Evolutionary conservation across 495 filamentous ascomycete genomes (phyloP).

Genomic region (Hypomontagnella monticulosa): DNA sequence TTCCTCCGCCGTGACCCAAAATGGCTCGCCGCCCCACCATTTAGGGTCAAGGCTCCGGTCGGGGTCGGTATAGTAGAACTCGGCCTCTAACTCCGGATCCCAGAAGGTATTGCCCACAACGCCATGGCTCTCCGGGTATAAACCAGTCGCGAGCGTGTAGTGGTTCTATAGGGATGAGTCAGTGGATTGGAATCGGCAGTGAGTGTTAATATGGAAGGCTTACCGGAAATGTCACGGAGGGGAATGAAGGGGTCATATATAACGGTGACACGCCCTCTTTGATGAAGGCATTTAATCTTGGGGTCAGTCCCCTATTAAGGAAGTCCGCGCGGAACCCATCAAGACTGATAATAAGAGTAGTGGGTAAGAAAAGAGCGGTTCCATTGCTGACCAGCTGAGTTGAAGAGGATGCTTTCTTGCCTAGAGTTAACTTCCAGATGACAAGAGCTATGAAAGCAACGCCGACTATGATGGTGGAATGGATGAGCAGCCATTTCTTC

Average conservation of each 20-base stretch:
- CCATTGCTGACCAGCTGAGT: slow-evolving; percentile 72
- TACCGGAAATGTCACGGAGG: slow-evolving; percentile 92
- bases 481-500: slow-evolving; percentile 62
- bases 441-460: slow-evolving; percentile 61
- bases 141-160: slow-evolving; percentile 89
- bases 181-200: not conserved
- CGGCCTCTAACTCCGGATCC: slow-evolving; percentile 77
- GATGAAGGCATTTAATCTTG: slow-evolving; percentile 80
- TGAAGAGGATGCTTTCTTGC: slow-evolving; percentile 41
- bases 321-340: slow-evolving; percentile 99
- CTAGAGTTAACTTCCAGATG: slow-evolving; percentile 59
- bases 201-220: slow-evolving; percentile 7
- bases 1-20: slow-evolving; percentile 92
- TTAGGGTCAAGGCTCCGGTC: slow-evolving; percentile 75
- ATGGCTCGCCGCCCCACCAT: slow-evolving; percentile 94
- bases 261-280: slow-evolving; percentile 84
- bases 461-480: slow-evolving; percentile 60
- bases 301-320: slow-evolving; percentile 81
- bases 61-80: slow-evolving; percentile 88
- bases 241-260: slow-evolving; percentile 94
- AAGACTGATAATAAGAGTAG: slow-evolving; percentile 91
- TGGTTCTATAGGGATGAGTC: slow-evolving; percentile 68
- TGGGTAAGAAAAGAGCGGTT: slow-evolving; percentile 85
- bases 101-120: slow-evolving; percentile 95
- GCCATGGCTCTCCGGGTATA: slow-evolving; percentile 93